These are phyloP conservation scores for Wickerhamiella bombiphila DNA, from an alignment of 805 yeast species.

Conservation along the genomic window DNA sequence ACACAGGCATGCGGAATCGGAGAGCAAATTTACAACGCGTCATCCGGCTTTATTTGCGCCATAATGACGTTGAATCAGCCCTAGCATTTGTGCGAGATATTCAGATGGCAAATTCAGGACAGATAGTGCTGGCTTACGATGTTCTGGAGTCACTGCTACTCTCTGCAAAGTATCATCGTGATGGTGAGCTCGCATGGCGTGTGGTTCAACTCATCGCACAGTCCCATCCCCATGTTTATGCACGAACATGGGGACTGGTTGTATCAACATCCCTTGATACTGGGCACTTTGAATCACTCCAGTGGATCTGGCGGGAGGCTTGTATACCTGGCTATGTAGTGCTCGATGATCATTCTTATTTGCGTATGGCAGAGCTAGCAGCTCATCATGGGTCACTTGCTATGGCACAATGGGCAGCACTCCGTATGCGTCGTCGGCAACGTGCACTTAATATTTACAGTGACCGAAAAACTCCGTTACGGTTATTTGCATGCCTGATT, in stretches of 20 bases:
- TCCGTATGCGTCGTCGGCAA: conserved; percentile 18
- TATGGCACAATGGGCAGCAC: conserved; percentile 21
- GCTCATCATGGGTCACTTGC: conserved; percentile 18
- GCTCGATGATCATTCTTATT: conserved; percentile 21
- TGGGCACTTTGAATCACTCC: conserved; percentile 16
- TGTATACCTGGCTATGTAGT: conserved; percentile 21
- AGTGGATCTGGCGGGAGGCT: conserved; percentile 19
- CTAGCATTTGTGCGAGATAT: conserved; percentile 17
- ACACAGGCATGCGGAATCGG: conserved; percentile 7
- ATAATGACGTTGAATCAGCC: conserved; percentile 16
- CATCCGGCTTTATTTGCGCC: conserved; percentile 13
- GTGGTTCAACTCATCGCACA: conserved; percentile 15
- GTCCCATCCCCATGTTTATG: conserved; percentile 12
- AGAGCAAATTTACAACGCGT: conserved; percentile 10
- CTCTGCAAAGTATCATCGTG: conserved; percentile 17
- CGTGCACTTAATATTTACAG: conserved; percentile 10
- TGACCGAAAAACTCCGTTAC: conserved; percentile 1
- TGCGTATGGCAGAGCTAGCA: conserved; percentile 18
- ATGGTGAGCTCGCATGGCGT: conserved; percentile 19
- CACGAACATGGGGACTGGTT: conserved; percentile 24
- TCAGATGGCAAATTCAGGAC: conserved; percentile 16
- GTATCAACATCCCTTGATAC: conserved; percentile 15
- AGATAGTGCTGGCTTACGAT: conserved; percentile 10
- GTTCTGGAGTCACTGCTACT: conserved; percentile 19
- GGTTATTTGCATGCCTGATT: conserved; percentile 12